Evolutionary conservation across 768 basidiomycete species (phyloP).

Genomic region (Termitomyces sp.): DNA sequence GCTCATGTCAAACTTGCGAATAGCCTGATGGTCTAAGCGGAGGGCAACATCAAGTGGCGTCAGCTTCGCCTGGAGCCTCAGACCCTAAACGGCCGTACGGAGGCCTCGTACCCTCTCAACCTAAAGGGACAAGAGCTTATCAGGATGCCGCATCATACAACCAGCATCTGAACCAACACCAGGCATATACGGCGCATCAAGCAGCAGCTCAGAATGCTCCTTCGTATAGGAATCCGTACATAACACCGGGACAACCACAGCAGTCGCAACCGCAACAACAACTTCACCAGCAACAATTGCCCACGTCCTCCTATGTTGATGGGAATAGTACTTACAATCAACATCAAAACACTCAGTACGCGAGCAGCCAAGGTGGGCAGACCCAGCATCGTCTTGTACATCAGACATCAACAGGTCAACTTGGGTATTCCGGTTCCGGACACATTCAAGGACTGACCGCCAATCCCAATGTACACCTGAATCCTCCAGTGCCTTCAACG

Average conservation of each 20-base stretch:
- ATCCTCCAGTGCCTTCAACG: slow-evolving; percentile 56
- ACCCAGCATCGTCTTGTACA: slow-evolving; percentile 43
- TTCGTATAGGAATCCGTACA: slow-evolving; percentile 80
- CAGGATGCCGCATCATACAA: slow-evolving; percentile 94
- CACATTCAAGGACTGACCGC: slow-evolving; percentile 28
- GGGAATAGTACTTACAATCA: slow-evolving; percentile 27
- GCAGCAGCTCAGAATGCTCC: slow-evolving; percentile 69
- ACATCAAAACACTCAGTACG: slow-evolving; percentile 33
- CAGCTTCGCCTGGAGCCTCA: slow-evolving; percentile 26
- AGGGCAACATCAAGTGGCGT: slow-evolving; percentile 25
- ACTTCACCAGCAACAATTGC: slow-evolving; percentile 31
- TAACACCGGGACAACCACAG: slow-evolving; percentile 44
- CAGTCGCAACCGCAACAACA: slow-evolving; percentile 34
- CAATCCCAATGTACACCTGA: slow-evolving; percentile 32
- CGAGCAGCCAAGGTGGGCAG: slow-evolving; percentile 28
- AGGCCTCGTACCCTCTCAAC: slow-evolving; percentile 86
- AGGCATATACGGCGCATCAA: slow-evolving; percentile 88
- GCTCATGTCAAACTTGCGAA: background rate
- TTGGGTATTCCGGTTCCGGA: slow-evolving; percentile 32
- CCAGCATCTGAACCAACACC: slow-evolving; percentile 92
- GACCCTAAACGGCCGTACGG: slow-evolving; percentile 91
- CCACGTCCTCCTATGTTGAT: slow-evolving; percentile 28
- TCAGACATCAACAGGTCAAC: slow-evolving; percentile 48
- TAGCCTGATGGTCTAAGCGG: slow-evolving; percentile 52
- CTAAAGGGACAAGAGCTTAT: slow-evolving; percentile 80